Evolutionary conservation across 768 basidiomycete genomes (phyloP).

Genomic region (Xerocomus spinulosus): DNA sequence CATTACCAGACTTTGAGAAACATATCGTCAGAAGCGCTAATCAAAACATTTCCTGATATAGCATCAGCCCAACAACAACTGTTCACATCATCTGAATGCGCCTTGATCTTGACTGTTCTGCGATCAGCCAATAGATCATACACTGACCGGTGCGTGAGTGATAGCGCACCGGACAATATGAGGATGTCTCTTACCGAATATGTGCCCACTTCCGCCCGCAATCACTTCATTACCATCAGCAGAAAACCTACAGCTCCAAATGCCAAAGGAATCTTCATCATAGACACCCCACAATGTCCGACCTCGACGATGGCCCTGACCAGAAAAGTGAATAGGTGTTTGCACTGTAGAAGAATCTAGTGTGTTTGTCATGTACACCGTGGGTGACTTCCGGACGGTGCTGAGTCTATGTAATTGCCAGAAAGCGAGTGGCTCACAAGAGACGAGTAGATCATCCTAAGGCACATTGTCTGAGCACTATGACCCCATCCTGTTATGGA

Average conservation of each 20-base stretch:
- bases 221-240: conserved; percentile 95
- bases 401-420: background rate
- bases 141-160: conserved; percentile 42
- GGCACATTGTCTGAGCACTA: conserved; percentile 3
- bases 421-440: conserved; percentile 45
- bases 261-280: conserved; percentile 54
- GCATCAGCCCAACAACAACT: conserved; percentile 96
- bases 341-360: conserved; percentile 58
- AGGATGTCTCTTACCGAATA: conserved; percentile 52
- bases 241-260: conserved; percentile 95
- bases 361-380: conserved; percentile 71
- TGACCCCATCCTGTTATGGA: conserved; percentile 46
- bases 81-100: conserved; percentile 89
- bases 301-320: conserved; percentile 38
- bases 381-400: conserved; percentile 50
- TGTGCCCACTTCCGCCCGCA: conserved; percentile 82
- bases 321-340: conserved; percentile 57
- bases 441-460: conserved; percentile 88
- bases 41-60: conserved; percentile 86
- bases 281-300: conserved; percentile 30
- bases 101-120: conserved; percentile 79
- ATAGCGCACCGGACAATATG: background rate
- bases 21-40: conserved; percentile 93
- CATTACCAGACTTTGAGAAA: conserved; percentile 94
- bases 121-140: conserved; percentile 83